These are phyloP conservation scores for Collybia mongolica DNA, from an alignment of 768 basidiomycete species.

Conservation along the genomic window DNA sequence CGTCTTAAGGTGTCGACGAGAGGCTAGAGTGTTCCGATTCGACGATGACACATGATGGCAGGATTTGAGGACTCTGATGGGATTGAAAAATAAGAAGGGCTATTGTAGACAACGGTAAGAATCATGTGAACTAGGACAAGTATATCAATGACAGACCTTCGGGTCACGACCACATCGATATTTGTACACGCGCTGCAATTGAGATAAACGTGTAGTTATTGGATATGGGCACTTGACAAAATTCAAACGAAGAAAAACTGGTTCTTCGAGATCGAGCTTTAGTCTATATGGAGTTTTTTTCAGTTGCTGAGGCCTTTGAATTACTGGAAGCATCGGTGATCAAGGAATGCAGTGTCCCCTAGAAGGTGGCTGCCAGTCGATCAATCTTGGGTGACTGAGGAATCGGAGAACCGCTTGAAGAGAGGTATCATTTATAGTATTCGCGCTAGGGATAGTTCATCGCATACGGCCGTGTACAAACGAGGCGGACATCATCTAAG, in stretches of 20 bases:
- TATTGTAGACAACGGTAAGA: constrained; percentile 15
- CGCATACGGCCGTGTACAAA: constrained; percentile 26
- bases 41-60: constrained; percentile 23
- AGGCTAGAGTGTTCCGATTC: constrained; percentile 20
- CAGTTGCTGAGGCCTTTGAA: constrained; percentile 1
- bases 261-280: constrained; percentile 4
- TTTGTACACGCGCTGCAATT: constrained; percentile 13
- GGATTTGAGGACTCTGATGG: constrained; percentile 15
- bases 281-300: constrained; percentile 8
- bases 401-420: constrained; percentile 13
- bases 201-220: constrained; percentile 7
- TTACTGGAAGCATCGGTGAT: constrained; percentile 12
- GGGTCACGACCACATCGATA: constrained; percentile 16
- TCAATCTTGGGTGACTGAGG: constrained; percentile 12
- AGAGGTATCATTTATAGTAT: constrained; percentile 43
- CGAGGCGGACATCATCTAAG: constrained; percentile 33
- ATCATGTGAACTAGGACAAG: constrained; percentile 10
- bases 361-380: constrained; percentile 10
- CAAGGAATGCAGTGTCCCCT: constrained; percentile 1
- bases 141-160: constrained; percentile 19
- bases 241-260: constrained; percentile 2
- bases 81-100: constrained; percentile 13
- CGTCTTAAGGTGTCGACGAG: constrained; percentile 21
- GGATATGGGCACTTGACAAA: constrained; percentile 2
- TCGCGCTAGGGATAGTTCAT: constrained; percentile 26